Evolutionary conservation across 2,329 filamentous ascomycete genomes (phyloP), one percentile per base, ranked within the genome.

Genomic region (Chaetomium sp.): DNA sequence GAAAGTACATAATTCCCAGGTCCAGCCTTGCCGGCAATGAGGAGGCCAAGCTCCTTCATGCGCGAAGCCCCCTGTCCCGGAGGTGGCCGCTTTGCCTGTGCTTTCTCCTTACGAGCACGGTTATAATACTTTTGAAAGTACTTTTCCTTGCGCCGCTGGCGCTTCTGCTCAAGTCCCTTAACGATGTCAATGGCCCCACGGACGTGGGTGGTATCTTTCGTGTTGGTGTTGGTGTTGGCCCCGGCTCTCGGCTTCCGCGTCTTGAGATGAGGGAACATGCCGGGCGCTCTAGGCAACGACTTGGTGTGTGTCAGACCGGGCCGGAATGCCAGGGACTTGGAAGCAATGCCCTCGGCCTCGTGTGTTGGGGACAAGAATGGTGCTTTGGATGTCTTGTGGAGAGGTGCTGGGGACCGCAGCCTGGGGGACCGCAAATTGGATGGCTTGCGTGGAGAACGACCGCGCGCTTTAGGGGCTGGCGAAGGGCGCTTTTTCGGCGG

Each of bases 141-240:
- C 72, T 96, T 96, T 72, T 97, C 91, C 74, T 88, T 91, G 64
- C 94, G 88, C 61, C 94, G 86, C 74, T 94, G 89, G 33, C 91
- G 87, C 76, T 96, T 97, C 72, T 89, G 87, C 75, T 99, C 94
- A 1, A 99, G 81, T 7, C 94, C 94, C 71, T 96, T 95, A 72
- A 96, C 89, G 59, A 96, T 99, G 71, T 97, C 94, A 63, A 99
- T 95, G 38, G 94, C 91, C n/a, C 91, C 90, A 60, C 94, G 88
- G 8, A 89, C 81, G 61, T 94, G 90, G 43, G 83, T 27, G 19
- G 19, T 74, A 50, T 86, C 79, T 56, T 74, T 72, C 56, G 66
- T 61, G 64, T 66, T 54, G 50, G 66, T 60, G 63, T 74, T 72
- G 56, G 66, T 61, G 64, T 66, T 54, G 50, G 66, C 60, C 63